Evolutionary conservation across 495 filamentous ascomycete genomes (phyloP).

Genomic region (Extremus antarcticus): DNA sequence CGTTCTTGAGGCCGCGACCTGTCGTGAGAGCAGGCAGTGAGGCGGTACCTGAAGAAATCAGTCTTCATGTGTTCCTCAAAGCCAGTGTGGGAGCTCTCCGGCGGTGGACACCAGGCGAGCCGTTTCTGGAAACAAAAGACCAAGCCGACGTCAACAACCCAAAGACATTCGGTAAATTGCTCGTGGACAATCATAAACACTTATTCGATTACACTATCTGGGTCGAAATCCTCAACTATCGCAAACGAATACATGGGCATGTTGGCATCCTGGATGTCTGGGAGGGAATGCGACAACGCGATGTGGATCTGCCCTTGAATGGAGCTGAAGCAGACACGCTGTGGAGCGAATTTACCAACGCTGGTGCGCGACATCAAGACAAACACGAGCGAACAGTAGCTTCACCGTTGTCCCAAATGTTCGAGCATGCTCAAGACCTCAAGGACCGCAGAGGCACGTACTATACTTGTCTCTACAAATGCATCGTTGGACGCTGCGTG

Average conservation of each 20-base stretch:
- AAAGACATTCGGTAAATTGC: conserved; percentile 17
- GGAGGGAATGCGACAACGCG: conserved; percentile 43
- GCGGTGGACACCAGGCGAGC: not conserved
- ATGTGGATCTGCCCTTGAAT: conserved; percentile 38
- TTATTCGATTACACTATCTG: conserved; percentile 49
- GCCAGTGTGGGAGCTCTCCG: not conserved
- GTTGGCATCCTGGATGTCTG: conserved; percentile 52
- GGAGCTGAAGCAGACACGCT: conserved; percentile 42
- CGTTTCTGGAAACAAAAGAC: not conserved
- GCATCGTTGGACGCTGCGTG: conserved; percentile 14
- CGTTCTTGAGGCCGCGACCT: too few relatives aligned
- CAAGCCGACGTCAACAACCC: conserved; percentile 7
- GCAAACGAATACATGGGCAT: conserved; percentile 48
- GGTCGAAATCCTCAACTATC: conserved; percentile 52
- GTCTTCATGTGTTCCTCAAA: conserved; percentile 3
- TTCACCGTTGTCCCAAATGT: not conserved
- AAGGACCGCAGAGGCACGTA: not conserved
- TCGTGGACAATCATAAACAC: conserved; percentile 45
- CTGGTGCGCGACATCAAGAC: conserved; percentile 28
- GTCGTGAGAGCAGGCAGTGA: too few relatives aligned
- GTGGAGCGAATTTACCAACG: conserved; percentile 45
- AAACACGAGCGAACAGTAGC: not conserved
- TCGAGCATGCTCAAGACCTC: not conserved
- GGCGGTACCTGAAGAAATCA: conserved; percentile 9
- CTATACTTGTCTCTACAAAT: conserved; percentile 20